Base-by-base conservation (phyloP, 2,329 filamentous ascomycete genomes). In the Alternaria arbusti region DNA sequence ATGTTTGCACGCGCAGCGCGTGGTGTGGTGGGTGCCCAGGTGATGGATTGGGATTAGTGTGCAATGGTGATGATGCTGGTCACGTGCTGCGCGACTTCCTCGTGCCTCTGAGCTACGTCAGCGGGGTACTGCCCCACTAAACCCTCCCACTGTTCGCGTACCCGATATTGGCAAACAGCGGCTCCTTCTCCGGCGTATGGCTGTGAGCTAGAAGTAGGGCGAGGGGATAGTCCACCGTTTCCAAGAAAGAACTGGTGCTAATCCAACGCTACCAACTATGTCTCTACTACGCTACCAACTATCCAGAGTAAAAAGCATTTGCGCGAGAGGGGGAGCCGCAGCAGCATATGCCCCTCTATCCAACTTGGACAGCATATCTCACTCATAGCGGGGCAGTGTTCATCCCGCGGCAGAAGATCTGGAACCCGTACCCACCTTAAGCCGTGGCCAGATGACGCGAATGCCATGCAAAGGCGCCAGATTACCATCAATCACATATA, bases 401-500 rank as follows among this genome's bases (percentile, higher is more conserved):
- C 20, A 20, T 32, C 23, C 49, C 4, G 47, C 43, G 54, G 43
- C 43, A 20, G 28, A 32, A 43, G 46, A 43, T 46, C 51, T 59
- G 59, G 52, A 65, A 55, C 62, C 59, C 62, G 64, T 67, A 62
- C 55, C 54, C 57, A 47, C 54, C 54, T 4, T 32, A 12, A 43
- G 30, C 58, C 54, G 57, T 58, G 65, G 52, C 30, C 51, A 50
- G 63, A 73, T 71, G 70, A 74, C 69, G 69, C 63, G 65, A 69
- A 63, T 61, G 61, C 65, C 68, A 73, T 72, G 70, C 63, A 63
- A 66, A 66, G 46, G 45, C 60, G 40, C 43, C 26, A 67, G 65
- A 69, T 68, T 65, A 10, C 68, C 67, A 73, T 74, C 61, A 65
- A 67, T 67, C 63, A 62, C 45, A 55, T 65, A 59, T 54, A 62